phyloP scores from a whole-genome alignment of 192 early-diverging fungal species.

The Jimgerdemannia lactiflua region DNA sequence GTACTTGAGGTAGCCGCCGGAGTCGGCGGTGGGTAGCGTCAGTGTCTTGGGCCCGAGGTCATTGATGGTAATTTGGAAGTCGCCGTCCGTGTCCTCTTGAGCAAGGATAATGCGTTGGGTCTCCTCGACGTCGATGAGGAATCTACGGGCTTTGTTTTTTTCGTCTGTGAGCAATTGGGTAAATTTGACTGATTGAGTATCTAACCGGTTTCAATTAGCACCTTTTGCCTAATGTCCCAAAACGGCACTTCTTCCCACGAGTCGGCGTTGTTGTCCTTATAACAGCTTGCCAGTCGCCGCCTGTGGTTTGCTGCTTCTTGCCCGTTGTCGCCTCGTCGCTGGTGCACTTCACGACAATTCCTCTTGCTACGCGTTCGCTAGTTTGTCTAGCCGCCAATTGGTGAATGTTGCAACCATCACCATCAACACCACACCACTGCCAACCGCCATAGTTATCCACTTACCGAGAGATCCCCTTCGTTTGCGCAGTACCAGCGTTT shows the following conservation, averaged over 20 bases:
- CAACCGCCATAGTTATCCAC: neutral
- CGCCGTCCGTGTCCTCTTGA: constrained; percentile 95
- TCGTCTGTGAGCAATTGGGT: constrained; percentile 41
- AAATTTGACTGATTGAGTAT: neutral
- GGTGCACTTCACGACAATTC: no score
- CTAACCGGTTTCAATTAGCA: neutral
- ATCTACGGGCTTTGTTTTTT: constrained; percentile 62
- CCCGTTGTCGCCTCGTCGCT: no score
- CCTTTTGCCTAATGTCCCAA: neutral
- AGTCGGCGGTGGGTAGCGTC: constrained; percentile 79
- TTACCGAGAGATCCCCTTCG: constrained; percentile 40
- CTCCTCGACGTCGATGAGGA: constrained; percentile 84
- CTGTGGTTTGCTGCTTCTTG: neutral
- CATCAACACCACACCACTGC: no score
- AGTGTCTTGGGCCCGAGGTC: constrained; percentile 92
- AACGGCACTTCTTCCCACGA: neutral
- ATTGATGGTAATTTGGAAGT: constrained; percentile 92
- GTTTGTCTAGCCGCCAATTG: no score
- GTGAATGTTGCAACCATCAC: no score
- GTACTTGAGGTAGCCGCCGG: constrained; percentile 82
- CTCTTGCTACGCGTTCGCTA: no score
- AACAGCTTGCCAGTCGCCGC: neutral
- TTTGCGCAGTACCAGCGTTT: constrained; percentile 1
- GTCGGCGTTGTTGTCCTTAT: neutral
- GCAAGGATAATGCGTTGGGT: constrained; percentile 75